Conservation (phyloP, 495 filamentous ascomycete species). For the Parathielavia hyrcaniae region DNA sequence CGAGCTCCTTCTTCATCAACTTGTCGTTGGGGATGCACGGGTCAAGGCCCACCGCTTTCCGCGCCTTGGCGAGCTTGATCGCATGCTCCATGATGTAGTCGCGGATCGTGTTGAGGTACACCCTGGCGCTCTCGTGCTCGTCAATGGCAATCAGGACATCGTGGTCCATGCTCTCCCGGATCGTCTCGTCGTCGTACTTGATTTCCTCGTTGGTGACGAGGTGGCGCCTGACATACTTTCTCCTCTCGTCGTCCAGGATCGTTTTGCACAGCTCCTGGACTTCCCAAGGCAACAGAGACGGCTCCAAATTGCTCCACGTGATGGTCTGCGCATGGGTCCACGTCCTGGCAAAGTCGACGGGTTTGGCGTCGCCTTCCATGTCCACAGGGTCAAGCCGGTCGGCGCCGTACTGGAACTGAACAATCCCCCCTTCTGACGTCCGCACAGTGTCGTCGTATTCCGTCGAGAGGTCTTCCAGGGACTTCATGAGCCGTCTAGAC, state of each 20-base stretch:
- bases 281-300: conserved; percentile 64
- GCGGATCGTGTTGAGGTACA: conserved; percentile 71
- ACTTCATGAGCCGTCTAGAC: conserved; percentile 97
- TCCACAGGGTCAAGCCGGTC: conserved; percentile 92
- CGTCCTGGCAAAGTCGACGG: conserved; percentile 87
- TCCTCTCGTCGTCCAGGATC: conserved; percentile 57
- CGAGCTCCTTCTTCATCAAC: conserved; percentile 14
- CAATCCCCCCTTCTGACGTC: conserved; percentile 74
- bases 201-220: conserved; percentile 45
- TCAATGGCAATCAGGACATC: conserved; percentile 52
- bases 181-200: conserved; percentile 57
- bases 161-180: conserved; percentile 42
- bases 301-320: conserved; percentile 71
- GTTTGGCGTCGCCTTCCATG: conserved; percentile 92
- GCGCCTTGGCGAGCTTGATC: conserved; percentile 45
- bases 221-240: conserved; percentile 56
- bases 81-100: conserved; percentile 54
- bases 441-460: conserved; percentile 92
- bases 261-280: conserved; percentile 59
- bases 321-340: conserved; percentile 77
- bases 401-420: conserved; percentile 96
- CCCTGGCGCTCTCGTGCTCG: conserved; percentile 75
- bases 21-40: conserved; percentile 23
- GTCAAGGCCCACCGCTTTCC: conserved; percentile 41
- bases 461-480: conserved; percentile 84